phyloP scores from a whole-genome alignment of 148 eudicot genomes.

The Persicaria maculosa region DNA sequence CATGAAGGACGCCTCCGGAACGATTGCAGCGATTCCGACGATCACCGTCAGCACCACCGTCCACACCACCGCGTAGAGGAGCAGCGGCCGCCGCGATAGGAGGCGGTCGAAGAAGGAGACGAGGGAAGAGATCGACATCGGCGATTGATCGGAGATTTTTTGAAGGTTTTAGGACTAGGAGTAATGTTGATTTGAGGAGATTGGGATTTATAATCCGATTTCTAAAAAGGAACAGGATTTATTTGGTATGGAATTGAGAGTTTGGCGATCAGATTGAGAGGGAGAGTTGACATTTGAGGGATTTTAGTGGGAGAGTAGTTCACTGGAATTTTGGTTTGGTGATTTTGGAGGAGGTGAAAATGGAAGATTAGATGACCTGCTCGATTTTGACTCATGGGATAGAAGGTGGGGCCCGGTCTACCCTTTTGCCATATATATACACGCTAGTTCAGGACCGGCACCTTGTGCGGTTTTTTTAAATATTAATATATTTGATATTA shows the following conservation, averaged over 20 bases:
- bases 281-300: not conserved
- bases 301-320: not conserved
- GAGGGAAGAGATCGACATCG: not conserved
- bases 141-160: not conserved
- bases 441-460: too few species aligned
- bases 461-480: too few species aligned
- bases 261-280: not conserved
- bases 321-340: not conserved
- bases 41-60: constrained; percentile 44
- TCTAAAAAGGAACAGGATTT: too few species aligned
- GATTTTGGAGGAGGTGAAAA: constrained; percentile 8
- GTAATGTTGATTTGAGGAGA: too few species aligned
- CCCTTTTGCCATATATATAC: too few species aligned
- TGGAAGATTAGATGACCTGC: constrained; percentile 25
- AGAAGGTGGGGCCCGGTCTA: too few species aligned
- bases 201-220: not conserved
- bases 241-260: not conserved
- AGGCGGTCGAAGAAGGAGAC: not conserved
- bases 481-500: too few species aligned
- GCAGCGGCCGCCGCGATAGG: constrained; percentile 31
- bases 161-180: not conserved
- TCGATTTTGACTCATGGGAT: not conserved
- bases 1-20: constrained; percentile 56
- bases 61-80: constrained; percentile 59
- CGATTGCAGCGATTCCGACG: constrained; percentile 51